Evolutionary conservation across 345 rosid genomes (phyloP).

Genomic region (Geranium rotundifolium): DNA sequence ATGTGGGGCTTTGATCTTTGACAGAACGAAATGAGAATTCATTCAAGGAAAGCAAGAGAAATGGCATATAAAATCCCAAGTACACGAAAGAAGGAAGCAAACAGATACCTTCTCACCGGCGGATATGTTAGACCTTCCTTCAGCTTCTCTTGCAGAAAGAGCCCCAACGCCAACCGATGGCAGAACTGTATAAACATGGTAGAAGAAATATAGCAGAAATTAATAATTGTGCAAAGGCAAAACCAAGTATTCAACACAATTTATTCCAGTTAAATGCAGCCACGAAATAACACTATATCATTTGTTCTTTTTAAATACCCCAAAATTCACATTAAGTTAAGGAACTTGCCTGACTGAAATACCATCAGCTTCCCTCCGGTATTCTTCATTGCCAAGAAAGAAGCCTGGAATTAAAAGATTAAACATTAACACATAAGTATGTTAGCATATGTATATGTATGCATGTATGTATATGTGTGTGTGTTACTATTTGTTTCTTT

Average conservation of each 20-base stretch:
- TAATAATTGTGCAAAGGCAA: neutral
- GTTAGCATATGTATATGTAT: too few relatives aligned
- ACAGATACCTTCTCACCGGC: constrained; percentile 71
- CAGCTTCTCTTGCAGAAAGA: constrained; percentile 91
- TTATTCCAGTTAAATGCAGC: neutral
- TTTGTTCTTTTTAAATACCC: neutral
- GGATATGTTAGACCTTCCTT: constrained; percentile 80
- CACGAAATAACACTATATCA: neutral
- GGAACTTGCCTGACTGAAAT: constrained; percentile 81
- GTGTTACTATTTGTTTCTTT: neutral
- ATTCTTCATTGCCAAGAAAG: constrained; percentile 87
- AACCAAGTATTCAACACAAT: neutral
- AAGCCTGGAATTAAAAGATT: constrained; percentile 42
- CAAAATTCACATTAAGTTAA: neutral
- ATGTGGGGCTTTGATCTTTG: too few relatives aligned
- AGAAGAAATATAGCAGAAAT: too few relatives aligned
- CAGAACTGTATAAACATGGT: constrained; percentile 35
- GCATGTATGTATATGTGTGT: neutral
- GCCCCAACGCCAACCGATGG: constrained; percentile 93
- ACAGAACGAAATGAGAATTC: too few relatives aligned
- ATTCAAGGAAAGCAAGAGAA: too few relatives aligned
- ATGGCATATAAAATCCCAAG: too few relatives aligned
- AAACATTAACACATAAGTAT: too few relatives aligned
- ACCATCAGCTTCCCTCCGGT: constrained; percentile 93
- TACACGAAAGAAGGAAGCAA: neutral